Base-by-base conservation (phyloP, 257 asterid species). In the Scutellaria barbata region DNA sequence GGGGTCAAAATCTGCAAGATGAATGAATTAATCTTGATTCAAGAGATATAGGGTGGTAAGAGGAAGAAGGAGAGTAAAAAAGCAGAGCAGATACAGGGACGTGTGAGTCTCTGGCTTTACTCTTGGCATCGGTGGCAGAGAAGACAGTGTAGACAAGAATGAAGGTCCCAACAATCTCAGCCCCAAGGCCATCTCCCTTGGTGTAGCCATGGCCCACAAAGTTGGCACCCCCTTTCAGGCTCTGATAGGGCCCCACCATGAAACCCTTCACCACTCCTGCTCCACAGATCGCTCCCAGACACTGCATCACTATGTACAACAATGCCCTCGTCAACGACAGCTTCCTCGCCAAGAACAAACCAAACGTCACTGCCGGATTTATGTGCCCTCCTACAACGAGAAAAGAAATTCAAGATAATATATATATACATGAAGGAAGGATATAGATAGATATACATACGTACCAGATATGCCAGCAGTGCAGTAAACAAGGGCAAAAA, bases 91-190 rank as follows among this genome's bases (percentile, higher is more conserved):
- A 42, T 82, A 88, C 91, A 10, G 95, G 95, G 59, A 88, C 95
- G 73, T 88, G 95, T 0, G 95, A 88, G 82, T 84, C 89, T 84
- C 89, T 83, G 73, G 91, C 95, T 16, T 66, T 88, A 79, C 95
- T 78, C 86, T 88, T 88, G 73, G 95, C 91, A 79, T 88, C 95
- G 16, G 95, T 88, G 62, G 95, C 95, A 5, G 94, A 87, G 82
- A 87, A 85, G 47, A 87, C 92, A 46, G 92, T 85, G 85, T 86
- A 86, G 69, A 86, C 92, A 43, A 86, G 92, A 64, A 84, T 74
- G 52, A 86, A 84, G 74, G 89, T 84, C 66, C 88, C 92, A 8
- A 86, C 40, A 64, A 87, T 87, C 79, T 87, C 93, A 58, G 90
- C 91, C 67, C 91, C 91, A 53, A 87, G 88, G 5, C 79, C 95